Evolutionary conservation across 306 rosid species (phyloP).

Genomic region (Quercus dentata): DNA sequence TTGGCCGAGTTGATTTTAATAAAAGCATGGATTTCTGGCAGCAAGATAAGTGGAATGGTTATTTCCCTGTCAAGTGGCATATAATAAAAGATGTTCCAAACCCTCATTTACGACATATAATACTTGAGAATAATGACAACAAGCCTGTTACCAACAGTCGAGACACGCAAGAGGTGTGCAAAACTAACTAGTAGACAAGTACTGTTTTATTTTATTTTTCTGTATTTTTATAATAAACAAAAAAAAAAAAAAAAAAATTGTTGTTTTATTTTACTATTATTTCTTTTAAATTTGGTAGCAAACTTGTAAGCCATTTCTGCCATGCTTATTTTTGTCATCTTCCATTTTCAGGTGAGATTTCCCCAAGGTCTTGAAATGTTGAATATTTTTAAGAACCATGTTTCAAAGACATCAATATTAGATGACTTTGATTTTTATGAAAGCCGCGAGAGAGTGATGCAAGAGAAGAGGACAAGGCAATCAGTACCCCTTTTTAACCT

Average conservation of each 20-base stretch:
- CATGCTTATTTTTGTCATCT: constrained; percentile 10
- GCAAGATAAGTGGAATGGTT: constrained; percentile 89
- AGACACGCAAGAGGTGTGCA: constrained; percentile 82
- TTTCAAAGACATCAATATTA: constrained; percentile 57
- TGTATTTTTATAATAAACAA: too few species aligned
- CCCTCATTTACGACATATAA: constrained; percentile 69
- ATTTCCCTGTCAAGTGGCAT: constrained; percentile 88
- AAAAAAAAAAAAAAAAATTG: too few species aligned
- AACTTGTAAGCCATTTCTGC: background rate
- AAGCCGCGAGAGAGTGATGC: constrained; percentile 71
- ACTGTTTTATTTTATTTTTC: background rate
- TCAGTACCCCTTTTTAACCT: constrained; percentile 30
- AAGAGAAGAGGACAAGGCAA: constrained; percentile 61
- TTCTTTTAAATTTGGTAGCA: background rate
- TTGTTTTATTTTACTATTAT: background rate
- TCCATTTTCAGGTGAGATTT: constrained; percentile 52
- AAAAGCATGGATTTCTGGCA: constrained; percentile 90
- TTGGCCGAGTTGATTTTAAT: constrained; percentile 65
- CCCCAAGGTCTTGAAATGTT: constrained; percentile 62
- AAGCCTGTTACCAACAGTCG: constrained; percentile 86
- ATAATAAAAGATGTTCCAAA: constrained; percentile 76
- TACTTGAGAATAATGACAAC: constrained; percentile 78
- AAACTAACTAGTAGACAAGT: background rate
- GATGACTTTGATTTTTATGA: constrained; percentile 82
- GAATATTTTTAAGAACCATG: constrained; percentile 51